Conservation (phyloP, 23 red algal genomes). For the Chondrus crispus region DNA sequence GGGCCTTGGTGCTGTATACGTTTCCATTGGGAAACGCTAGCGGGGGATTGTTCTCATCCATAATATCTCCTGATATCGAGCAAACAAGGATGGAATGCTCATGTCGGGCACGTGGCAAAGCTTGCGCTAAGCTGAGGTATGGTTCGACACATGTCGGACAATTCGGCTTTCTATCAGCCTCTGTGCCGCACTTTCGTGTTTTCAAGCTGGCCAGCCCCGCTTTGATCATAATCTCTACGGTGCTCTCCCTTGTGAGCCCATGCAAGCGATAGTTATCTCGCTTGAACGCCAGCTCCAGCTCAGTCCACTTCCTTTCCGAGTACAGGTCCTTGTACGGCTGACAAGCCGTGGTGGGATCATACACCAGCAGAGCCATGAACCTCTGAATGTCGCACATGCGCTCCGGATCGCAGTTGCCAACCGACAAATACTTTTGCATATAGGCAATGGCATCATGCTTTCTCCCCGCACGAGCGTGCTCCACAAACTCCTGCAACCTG, state of each 20-base stretch:
- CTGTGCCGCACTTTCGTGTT: conserved; percentile 77
- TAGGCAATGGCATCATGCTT: conserved; percentile 71
- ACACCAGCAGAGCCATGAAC: conserved; percentile 84
- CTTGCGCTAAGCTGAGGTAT: conserved; percentile 67
- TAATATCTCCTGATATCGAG: conserved; percentile 69
- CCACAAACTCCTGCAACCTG: conserved; percentile 94
- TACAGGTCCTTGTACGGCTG: conserved; percentile 89
- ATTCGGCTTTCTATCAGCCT: conserved; percentile 67
- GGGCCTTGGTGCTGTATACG: conserved; percentile 76
- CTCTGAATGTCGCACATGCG: conserved; percentile 52
- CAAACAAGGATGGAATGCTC: conserved; percentile 90
- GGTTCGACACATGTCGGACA: conserved; percentile 95
- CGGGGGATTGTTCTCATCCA: conserved; percentile 98
- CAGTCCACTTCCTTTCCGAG: conserved; percentile 74
- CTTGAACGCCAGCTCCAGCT: conserved; percentile 76
- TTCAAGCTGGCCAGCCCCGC: conserved; percentile 87
- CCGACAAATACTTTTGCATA: conserved; percentile 76
- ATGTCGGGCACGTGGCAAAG: conserved; percentile 83
- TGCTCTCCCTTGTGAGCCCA: conserved; percentile 77
- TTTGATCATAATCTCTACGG: conserved; percentile 83
- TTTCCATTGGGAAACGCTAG: conserved; percentile 95
- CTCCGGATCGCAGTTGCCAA: conserved; percentile 23
- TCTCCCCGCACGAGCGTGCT: conserved; percentile 70
- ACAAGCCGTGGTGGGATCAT: conserved; percentile 71
- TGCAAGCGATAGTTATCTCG: conserved; percentile 76